Evolutionary conservation across 345 rosid species (phyloP).

Genomic region (Conringia planisiliqua): DNA sequence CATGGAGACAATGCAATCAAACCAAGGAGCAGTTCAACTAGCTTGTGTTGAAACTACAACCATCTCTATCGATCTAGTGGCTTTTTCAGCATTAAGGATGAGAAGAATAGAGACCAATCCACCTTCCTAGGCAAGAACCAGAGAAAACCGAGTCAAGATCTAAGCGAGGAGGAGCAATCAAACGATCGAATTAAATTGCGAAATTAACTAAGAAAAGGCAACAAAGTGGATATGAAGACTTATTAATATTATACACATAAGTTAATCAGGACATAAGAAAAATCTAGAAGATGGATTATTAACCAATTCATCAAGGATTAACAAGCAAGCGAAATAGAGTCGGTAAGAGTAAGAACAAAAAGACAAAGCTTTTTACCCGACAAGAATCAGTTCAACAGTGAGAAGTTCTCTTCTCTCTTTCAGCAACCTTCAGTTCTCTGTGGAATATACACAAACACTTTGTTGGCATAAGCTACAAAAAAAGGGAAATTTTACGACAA

Average conservation of each 20-base stretch:
- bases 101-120: not conserved
- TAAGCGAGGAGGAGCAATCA: not conserved
- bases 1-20: constrained; percentile 21
- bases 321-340: constrained; percentile 2
- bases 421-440: constrained; percentile 20
- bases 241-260: not conserved
- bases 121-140: not conserved
- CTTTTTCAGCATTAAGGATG: constrained; percentile 2
- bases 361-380: constrained; percentile 4
- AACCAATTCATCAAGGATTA: not conserved
- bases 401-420: not conserved
- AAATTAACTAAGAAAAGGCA: not conserved
- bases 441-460: constrained; percentile 27
- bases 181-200: not conserved
- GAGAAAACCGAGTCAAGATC: constrained; percentile 8
- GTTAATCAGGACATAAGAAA: not conserved
- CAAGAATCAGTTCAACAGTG: constrained; percentile 21
- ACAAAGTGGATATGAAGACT: not conserved
- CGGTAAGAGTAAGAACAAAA: constrained; percentile 5
- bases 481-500: constrained; percentile 5
- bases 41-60: not conserved
- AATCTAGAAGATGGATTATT: not conserved
- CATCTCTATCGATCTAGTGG: not conserved
- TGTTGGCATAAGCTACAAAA: constrained; percentile 3
- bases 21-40: not conserved